These are phyloP conservation scores for Sanghuangporus weigelae DNA, from an alignment of 1,284 basidiomycete species.

Conservation along the genomic window DNA sequence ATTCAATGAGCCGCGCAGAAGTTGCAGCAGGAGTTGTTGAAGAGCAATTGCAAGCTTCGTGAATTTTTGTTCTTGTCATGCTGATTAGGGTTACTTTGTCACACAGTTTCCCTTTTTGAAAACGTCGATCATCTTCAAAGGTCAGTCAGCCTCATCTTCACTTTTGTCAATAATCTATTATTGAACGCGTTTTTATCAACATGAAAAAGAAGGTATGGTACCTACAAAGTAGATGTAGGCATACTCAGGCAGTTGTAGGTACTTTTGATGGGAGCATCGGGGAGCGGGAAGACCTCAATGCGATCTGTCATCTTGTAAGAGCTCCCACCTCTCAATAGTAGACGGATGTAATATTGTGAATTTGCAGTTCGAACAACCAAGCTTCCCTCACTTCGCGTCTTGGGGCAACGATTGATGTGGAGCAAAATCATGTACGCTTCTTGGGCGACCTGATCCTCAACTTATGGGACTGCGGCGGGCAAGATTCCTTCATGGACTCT, in stretches of 20 bases:
- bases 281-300: slow-evolving; percentile 94
- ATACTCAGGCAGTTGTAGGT: slow-evolving; percentile 45
- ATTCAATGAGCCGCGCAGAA: background rate
- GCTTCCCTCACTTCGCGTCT: slow-evolving; percentile 88
- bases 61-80: background rate
- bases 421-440: slow-evolving; percentile 96
- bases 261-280: slow-evolving; percentile 92
- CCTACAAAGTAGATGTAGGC: background rate
- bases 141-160: no score
- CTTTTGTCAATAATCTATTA: no score
- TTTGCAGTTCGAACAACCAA: slow-evolving; percentile 82
- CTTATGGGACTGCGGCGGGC: slow-evolving; percentile 98
- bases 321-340: background rate
- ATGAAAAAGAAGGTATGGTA: background rate
- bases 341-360: background rate
- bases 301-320: slow-evolving; percentile 93
- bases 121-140: no score
- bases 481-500: slow-evolving; percentile 96
- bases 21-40: background rate
- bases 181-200: background rate
- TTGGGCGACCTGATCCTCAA: slow-evolving; percentile 91
- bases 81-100: background rate
- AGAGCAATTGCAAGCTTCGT: background rate
- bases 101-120: background rate
- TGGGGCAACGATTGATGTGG: slow-evolving; percentile 96